Percentiles rank a stretch among this genome's conserved stretches.
Evolutionary conservation across 2,329 filamentous ascomycete genomes (phyloP).

Genomic region (Colletotrichum sp.): DNA sequence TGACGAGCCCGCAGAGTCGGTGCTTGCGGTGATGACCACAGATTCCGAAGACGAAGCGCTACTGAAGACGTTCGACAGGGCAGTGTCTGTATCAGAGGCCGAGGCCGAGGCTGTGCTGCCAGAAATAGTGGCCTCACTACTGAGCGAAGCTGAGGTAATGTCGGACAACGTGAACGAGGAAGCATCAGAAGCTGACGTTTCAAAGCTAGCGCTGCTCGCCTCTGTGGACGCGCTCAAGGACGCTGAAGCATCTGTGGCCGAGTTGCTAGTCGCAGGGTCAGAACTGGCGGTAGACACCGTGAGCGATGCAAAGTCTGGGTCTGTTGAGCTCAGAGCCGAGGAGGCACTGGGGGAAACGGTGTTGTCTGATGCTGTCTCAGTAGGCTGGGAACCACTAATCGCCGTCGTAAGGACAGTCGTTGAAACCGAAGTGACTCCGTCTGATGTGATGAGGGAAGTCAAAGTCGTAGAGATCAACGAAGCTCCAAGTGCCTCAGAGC

Average conservation of each 20-base stretch:
- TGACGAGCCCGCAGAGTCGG: background rate
- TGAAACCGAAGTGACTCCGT: background rate
- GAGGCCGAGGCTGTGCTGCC: background rate
- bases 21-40: background rate
- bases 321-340: background rate
- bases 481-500: background rate
- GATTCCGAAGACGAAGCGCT: background rate
- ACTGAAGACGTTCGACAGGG: background rate
- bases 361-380: background rate
- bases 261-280: background rate
- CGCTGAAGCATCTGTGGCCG: background rate
- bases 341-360: background rate
- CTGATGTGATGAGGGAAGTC: background rate
- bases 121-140: background rate
- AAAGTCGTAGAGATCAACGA: background rate
- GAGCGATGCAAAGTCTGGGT: background rate
- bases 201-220: background rate
- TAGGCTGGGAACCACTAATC: background rate
- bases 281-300: background rate
- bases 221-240: background rate
- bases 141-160: background rate
- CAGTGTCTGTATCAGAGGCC: background rate
- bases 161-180: background rate
- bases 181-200: background rate
- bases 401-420: background rate